Evolutionary conservation across 2,329 filamentous ascomycete genomes (phyloP), one percentile per base, ranked within the genome.

Genomic region (Verticillium nonalfalfae): DNA sequence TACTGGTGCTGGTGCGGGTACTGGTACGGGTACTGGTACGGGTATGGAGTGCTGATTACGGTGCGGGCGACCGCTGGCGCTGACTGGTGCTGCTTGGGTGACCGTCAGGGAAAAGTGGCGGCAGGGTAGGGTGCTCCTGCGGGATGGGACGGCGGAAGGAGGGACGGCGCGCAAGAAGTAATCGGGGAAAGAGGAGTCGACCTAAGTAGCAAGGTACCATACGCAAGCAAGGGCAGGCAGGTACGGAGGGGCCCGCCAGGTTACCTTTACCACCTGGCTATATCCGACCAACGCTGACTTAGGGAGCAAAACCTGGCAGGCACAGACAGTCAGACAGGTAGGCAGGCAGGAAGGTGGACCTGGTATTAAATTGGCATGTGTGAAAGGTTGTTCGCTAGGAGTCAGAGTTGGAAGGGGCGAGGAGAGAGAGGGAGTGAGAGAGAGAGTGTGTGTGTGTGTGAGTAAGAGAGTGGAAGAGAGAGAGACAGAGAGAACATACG

Each of bases 161-260:
- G 59, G 59, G 59, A 60, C 56, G 52, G 59, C 54, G 59, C 59
- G 50, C 15, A 60, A 60, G 59, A 60, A 60, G 58, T 59, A 59
- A 59, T 59, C 58, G 33, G 58, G 45, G 45, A 59, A 59, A 45
- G 45, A 59, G 34, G 33, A 56, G 54, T 33, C 54, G 26, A 14
- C 54, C 54, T 56, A 56, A 56, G 26, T 15, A n/a, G n/a, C 56
- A 40, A 35, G 39, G 54, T 40, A 26, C 26, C 26, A 3, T 26
- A 54, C 38, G 50, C 13, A 21, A 15, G 52, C 31, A 50, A 58
- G 36, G 56, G 56, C 21, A 45, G 34, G 34, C 15, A 33, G 15
- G 50, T 26, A 54, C 10, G 50, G 50, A 36, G 11, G 38, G 38
- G 5, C 38, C 38, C 38, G 11, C 38, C 38, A 14, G 38, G 38